Percentiles rank a stretch among this genome's conserved stretches.
Conservation (phyloP, 306 rosid species). For the Geum urbanum region DNA sequence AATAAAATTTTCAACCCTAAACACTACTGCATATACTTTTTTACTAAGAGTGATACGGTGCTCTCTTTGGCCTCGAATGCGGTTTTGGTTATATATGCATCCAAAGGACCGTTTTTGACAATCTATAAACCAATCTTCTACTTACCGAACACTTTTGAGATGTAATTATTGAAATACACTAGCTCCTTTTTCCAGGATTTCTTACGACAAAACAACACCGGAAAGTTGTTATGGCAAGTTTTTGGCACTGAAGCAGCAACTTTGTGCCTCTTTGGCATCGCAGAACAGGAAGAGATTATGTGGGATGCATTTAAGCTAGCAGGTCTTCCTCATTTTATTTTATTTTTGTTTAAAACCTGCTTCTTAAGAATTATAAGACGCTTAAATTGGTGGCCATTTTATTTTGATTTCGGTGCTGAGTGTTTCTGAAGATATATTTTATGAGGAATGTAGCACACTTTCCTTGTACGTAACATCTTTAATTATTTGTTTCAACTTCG, state of each 20-base stretch:
- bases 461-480: neutral
- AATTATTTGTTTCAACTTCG: neutral
- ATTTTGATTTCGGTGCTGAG: neutral
- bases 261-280: constrained; percentile 76
- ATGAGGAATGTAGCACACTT: constrained; percentile 2
- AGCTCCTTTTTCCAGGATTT: constrained; percentile 57
- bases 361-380: constrained; percentile 2
- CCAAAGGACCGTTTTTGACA: constrained; percentile 50
- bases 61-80: constrained; percentile 55
- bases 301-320: constrained; percentile 76
- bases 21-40: no score
- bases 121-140: neutral
- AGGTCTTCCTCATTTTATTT: constrained; percentile 42
- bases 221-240: constrained; percentile 81
- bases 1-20: no score
- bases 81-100: constrained; percentile 96
- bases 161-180: constrained; percentile 8
- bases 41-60: constrained; percentile 42
- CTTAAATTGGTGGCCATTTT: neutral
- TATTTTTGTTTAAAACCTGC: neutral
- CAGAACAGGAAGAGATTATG: constrained; percentile 88
- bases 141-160: neutral
- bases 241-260: constrained; percentile 77
- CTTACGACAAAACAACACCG: constrained; percentile 89
- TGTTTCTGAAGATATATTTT: neutral